A percentile compares a stretch with the other conserved stretches of the same genome.
These are phyloP conservation scores for Suillus sp. DNA, from an alignment of 768 basidiomycete genomes.

Conservation along the genomic window DNA sequence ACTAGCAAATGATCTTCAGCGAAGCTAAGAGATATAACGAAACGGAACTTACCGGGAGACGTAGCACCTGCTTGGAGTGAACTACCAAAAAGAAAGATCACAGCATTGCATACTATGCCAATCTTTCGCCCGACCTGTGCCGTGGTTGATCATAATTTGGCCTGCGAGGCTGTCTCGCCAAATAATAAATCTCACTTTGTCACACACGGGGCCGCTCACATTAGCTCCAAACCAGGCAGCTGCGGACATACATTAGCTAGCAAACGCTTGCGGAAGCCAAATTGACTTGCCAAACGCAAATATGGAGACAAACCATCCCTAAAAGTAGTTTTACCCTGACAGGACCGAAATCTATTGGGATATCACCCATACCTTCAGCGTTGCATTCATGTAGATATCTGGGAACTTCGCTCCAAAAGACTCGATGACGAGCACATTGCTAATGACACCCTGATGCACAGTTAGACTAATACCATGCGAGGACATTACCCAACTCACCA, in stretches of 20 bases:
- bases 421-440: constrained; percentile 35
- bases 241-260: constrained; percentile 18
- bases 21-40: neutral
- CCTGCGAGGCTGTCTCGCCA: neutral
- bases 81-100: constrained; percentile 33
- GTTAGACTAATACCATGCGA: neutral
- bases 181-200: constrained; percentile 19
- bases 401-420: constrained; percentile 38
- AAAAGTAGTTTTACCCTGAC: constrained; percentile 4
- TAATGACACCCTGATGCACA: constrained; percentile 30
- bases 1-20: constrained; percentile 15
- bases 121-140: constrained; percentile 31
- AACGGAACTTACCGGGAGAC: constrained; percentile 17
- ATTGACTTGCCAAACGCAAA: constrained; percentile 27
- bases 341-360: neutral
- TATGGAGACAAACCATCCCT: constrained; percentile 37
- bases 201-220: constrained; percentile 34
- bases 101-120: constrained; percentile 30
- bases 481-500: constrained; percentile 16
- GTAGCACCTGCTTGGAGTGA: constrained; percentile 36
- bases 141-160: neutral
- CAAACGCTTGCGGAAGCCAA: neutral
- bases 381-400: constrained; percentile 29
- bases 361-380: constrained; percentile 26
- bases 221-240: constrained; percentile 36